These are phyloP conservation scores for Toxicodendron radicans DNA, from an alignment of 345 rosid species.

Conservation along the genomic window DNA sequence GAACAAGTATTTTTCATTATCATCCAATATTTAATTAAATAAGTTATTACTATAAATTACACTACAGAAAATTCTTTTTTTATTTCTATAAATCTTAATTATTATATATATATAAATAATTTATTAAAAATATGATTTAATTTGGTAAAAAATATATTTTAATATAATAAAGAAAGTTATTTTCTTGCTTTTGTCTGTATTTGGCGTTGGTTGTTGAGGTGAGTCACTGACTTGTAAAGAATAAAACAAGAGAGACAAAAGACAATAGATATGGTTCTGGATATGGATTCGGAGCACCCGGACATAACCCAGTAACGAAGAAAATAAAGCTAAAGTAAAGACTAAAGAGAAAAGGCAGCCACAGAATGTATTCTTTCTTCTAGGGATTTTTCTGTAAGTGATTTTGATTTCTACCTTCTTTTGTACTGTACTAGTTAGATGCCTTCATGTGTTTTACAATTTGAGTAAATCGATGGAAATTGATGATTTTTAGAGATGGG, in stretches of 20 bases:
- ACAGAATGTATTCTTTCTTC: not conserved
- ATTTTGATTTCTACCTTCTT: not conserved
- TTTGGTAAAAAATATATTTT: no score
- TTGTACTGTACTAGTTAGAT: not conserved
- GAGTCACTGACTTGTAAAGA: no score
- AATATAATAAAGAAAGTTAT: no score
- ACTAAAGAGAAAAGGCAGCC: no score
- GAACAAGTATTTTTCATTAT: no score
- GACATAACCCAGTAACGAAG: not conserved
- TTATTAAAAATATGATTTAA: no score
- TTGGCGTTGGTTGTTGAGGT: not conserved
- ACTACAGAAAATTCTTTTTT: no score
- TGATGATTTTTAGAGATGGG: conserved; percentile 1
- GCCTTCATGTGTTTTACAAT: not conserved
- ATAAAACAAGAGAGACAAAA: not conserved
- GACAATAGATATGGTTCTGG: not conserved
- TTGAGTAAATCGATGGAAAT: not conserved
- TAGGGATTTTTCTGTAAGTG: conserved; percentile 18
- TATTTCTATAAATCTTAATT: no score
- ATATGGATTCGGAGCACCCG: not conserved
- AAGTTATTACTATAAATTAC: no score
- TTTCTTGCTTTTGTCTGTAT: not conserved
- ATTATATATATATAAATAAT: no score
- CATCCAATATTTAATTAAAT: no score
- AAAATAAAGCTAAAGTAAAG: not conserved